phyloP scores from a whole-genome alignment of 192 early-diverging fungal species.

The Coemansia asiatica region DNA sequence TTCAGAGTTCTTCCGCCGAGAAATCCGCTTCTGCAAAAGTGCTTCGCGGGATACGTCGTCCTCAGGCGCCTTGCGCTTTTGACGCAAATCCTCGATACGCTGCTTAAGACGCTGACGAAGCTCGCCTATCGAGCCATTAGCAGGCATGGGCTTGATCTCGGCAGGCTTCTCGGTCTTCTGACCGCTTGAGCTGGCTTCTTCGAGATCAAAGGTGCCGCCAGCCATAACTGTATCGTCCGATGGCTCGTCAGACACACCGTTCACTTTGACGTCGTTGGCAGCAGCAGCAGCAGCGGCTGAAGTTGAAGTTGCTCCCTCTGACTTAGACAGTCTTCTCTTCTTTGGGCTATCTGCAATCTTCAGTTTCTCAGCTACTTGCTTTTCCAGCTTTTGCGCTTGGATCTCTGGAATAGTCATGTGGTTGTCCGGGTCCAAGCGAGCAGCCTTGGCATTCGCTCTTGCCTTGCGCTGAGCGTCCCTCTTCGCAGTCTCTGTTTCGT shows the following conservation, averaged over 20 bases:
- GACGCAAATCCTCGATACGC: slow-evolving; percentile 62
- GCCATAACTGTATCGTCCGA: slow-evolving; percentile 20
- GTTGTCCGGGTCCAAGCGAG: slow-evolving; percentile 80
- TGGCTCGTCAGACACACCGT: slow-evolving; percentile 32
- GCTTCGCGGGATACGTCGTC: slow-evolving; percentile 63
- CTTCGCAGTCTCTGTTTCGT: slow-evolving; percentile 83
- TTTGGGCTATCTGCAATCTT: slow-evolving; percentile 14
- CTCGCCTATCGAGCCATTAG: slow-evolving; percentile 56
- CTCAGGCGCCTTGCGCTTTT: slow-evolving; percentile 65
- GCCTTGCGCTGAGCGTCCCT: slow-evolving; percentile 86
- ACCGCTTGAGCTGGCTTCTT: not conserved
- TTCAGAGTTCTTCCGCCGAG: slow-evolving; percentile 61
- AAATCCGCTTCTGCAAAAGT: slow-evolving; percentile 73
- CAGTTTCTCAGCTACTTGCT: slow-evolving; percentile 42
- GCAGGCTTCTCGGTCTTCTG: slow-evolving; percentile 18
- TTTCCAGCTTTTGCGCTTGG: slow-evolving; percentile 60
- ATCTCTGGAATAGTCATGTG: slow-evolving; percentile 69
- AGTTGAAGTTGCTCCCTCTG: not conserved
- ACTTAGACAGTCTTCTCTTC: slow-evolving; percentile 6
- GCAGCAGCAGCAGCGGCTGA: not conserved
- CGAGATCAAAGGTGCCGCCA: slow-evolving; percentile 35
- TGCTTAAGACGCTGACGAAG: slow-evolving; percentile 62
- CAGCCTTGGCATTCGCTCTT: slow-evolving; percentile 23
- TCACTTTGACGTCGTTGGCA: slow-evolving; percentile 35
- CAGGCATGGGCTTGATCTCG: slow-evolving; percentile 34